phyloP scores from a whole-genome alignment of 75 land plant species.

The Selaginella tamariscina region DNA sequence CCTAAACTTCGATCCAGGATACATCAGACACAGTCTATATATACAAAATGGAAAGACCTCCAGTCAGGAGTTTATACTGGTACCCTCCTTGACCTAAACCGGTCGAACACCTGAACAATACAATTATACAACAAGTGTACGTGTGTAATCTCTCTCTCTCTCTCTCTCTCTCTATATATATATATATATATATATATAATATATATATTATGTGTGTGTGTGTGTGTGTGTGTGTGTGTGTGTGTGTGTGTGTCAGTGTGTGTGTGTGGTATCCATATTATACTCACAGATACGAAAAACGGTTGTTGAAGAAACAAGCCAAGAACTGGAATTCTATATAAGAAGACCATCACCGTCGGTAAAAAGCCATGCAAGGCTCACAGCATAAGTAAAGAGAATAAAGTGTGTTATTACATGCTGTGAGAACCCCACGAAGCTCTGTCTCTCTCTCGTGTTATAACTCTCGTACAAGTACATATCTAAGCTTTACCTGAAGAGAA shows the following conservation, averaged over 20 bases:
- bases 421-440: background rate
- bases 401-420: background rate
- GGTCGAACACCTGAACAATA: constrained; percentile 31
- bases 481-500: constrained; percentile 65
- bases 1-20: too few relatives aligned
- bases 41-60: too few relatives aligned
- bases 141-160: too few relatives aligned
- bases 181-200: too few relatives aligned
- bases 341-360: constrained; percentile 71
- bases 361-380: constrained; percentile 54
- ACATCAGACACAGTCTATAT: too few relatives aligned
- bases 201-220: background rate
- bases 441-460: background rate
- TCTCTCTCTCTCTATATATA: too few relatives aligned
- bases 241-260: background rate
- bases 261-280: background rate
- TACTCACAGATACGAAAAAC: constrained; percentile 52
- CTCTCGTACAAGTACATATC: background rate
- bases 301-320: constrained; percentile 85
- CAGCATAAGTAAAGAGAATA: background rate
- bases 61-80: constrained; percentile 34
- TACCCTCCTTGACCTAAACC: constrained; percentile 34
- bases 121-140: background rate
- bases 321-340: constrained; percentile 68
- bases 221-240: background rate